Conservation (phyloP, 1,284 basidiomycete species). For the Trichosporon faecale region DNA sequence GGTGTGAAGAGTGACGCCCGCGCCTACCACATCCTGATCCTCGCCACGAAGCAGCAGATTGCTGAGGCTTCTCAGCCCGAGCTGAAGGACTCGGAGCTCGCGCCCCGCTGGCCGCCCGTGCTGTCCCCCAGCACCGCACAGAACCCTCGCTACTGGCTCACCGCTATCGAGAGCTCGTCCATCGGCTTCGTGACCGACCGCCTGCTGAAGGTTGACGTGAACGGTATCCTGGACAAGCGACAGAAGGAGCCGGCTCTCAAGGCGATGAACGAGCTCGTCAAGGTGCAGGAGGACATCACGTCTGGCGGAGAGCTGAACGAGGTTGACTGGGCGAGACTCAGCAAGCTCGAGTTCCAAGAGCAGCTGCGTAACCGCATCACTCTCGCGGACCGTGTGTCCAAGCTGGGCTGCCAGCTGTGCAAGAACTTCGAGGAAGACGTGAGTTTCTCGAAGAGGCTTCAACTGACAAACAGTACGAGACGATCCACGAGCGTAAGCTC, state of each 20-base stretch:
- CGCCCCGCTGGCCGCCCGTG: constrained; percentile 71
- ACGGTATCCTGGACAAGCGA: constrained; percentile 59
- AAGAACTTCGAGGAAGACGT: constrained; percentile 67
- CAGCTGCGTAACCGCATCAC: constrained; percentile 63
- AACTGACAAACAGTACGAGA: constrained; percentile 61
- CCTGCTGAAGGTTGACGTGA: constrained; percentile 69
- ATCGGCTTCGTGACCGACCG: constrained; percentile 72
- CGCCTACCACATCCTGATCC: constrained; percentile 68
- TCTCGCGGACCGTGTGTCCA: constrained; percentile 55
- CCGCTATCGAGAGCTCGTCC: constrained; percentile 66
- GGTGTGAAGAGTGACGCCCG: constrained; percentile 51
- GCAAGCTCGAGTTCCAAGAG: constrained; percentile 91
- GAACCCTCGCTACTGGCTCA: constrained; percentile 67
- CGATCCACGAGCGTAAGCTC: constrained; percentile 70
- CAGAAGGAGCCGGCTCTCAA: constrained; percentile 54
- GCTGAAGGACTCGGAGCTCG: constrained; percentile 59
- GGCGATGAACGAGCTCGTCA: constrained; percentile 53
- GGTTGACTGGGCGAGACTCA: constrained; percentile 77
- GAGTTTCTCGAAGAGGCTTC: constrained; percentile 37
- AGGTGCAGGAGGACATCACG: constrained; percentile 58
- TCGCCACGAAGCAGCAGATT: constrained; percentile 67
- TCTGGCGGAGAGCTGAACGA: constrained; percentile 60
- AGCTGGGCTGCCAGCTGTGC: constrained; percentile 60
- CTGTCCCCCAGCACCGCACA: constrained; percentile 57
- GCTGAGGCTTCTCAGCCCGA: constrained; percentile 62